Base-by-base conservation (phyloP, 176 grass and related monocot genomes). In the Leersia perrieri region DNA sequence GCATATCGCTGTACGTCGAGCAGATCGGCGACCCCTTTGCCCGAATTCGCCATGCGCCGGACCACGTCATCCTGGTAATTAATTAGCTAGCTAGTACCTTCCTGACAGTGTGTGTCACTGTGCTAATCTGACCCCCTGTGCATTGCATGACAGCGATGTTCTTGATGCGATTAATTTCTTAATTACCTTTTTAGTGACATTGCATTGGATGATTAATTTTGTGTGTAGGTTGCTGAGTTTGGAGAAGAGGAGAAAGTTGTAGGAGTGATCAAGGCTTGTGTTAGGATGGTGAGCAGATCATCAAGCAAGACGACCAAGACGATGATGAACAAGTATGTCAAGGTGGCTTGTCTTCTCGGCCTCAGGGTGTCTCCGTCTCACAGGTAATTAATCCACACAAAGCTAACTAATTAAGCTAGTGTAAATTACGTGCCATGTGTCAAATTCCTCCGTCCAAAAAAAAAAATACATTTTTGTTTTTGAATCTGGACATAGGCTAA, bases 61-160 rank as follows among this genome's bases (percentile, higher is more conserved):
- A 94, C 30, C 49, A 91, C 68, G 81, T 91, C 68, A 89, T 94
- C 39, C 89, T 94, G 87, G 92, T 91, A 87, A 82, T 41, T n/a
- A 49, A 44, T 25, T 7, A 8, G 12, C 66, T 18, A 38, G 22
- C 61, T 7, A 29, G 62, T 26, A 16, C 31, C 87, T 74, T 40
- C 13, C 13, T 51, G 20, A 8, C 18, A 55, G 18, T 2, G 49
- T 55, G 18, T 81, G 77, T 62, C 70, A 44, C 45, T 31, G 22
- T 78, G 74, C 33, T 33, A 25, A 32, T 27, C 34, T 35, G 12
- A 76, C 32, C 61, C 61, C 42, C 39, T 20, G 33, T 15, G 33
- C 60, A 38, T 31, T 31, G 40, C 68, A 58, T 73, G 70, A 51
- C 57, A 63, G 58, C 11, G 79, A 62, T 81, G 67, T 72, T 49